Base-by-base conservation (phyloP, 495 filamentous ascomycete genomes). In the Xylaria nigripes region DNA sequence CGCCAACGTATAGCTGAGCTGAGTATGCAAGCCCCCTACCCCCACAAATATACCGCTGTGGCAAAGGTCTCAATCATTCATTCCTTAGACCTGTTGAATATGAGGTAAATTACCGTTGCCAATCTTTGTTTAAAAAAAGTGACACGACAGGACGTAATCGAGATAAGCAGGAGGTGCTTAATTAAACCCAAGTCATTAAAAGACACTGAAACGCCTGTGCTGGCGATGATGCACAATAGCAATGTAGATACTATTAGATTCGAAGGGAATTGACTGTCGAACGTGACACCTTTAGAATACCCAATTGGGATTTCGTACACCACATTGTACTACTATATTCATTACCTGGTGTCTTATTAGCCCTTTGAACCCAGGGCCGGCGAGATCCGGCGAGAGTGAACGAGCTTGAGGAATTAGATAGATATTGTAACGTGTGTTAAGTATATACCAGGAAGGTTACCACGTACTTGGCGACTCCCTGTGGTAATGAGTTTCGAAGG, bases 1-100 rank as follows among this genome's bases (percentile, higher is more conserved):
- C n/a, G n/a, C 32, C 27, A 30, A 10, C 27, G 5, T 30, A 30
- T 30, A 10, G 27, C 27, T 30, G 27, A 30, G 10, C 27, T 4
- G n/a, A n/a, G n/a, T n/a, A 54, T 43, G 45, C 52, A 55, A 55
- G 45, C 52, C 36, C 16, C 16, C 8, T 9, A 15, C 36, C 51
- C 29, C 46, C 53, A 44, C 45, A 43, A 36, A 55, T 53, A 29
- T 8, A 44, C 46, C 22, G 22, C 36, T n/a, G 51, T 54, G 46
- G 46, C 53, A 19, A 50, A 21, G 40, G 29, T 44, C 34, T 34
- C 45, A 43, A 43, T 47, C 38, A 36, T 48, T 43, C 30, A 21
- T 36, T 49, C 13, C 15, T 24, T 12, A 25, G 52, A 41, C 40
- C n/a, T 24, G 24, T 30, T 2, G 13, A 36, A 36, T 23, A 32